These are phyloP conservation scores for Eucommia ulmoides DNA, from an alignment of 257 asterid genomes.

Conservation along the genomic window DNA sequence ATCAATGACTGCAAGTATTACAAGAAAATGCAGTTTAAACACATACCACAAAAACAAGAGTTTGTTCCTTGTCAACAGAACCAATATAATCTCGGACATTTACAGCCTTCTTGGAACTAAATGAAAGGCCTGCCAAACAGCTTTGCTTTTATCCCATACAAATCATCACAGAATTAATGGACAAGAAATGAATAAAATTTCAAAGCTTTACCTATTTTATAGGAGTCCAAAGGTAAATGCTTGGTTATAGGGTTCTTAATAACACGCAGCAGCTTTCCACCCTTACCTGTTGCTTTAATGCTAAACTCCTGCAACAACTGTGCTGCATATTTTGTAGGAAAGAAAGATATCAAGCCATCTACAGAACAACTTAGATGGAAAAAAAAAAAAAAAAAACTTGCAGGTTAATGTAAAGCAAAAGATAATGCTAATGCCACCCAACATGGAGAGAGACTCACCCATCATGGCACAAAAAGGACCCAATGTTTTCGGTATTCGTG, in stretches of 20 bases:
- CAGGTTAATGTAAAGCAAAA: background rate
- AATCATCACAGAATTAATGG: constrained; percentile 1
- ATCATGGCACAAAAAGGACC: constrained; percentile 75
- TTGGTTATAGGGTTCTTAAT: constrained; percentile 72
- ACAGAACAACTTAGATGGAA: too few relatives aligned
- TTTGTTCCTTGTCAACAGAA: constrained; percentile 34
- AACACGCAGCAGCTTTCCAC: constrained; percentile 64
- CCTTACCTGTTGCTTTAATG: constrained; percentile 53
- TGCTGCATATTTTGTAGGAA: too few relatives aligned
- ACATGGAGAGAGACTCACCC: constrained; percentile 36
- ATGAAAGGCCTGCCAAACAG: constrained; percentile 60
- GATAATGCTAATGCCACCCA: background rate
- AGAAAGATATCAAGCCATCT: too few relatives aligned
- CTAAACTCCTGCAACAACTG: constrained; percentile 67
- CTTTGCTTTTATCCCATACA: constrained; percentile 4
- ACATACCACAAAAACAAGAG: constrained; percentile 85
- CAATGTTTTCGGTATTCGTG: constrained; percentile 84
- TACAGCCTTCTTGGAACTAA: constrained; percentile 71
- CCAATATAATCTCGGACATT: constrained; percentile 59
- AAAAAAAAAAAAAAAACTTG: constrained; percentile 4
- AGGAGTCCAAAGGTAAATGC: constrained; percentile 61
- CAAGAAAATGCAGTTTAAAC: too few relatives aligned
- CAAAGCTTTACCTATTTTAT: constrained; percentile 75
- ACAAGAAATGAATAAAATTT: background rate
- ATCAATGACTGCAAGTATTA: too few relatives aligned